Conservation (phyloP, 306 rosid genomes). For the Carpinus viminea region DNA sequence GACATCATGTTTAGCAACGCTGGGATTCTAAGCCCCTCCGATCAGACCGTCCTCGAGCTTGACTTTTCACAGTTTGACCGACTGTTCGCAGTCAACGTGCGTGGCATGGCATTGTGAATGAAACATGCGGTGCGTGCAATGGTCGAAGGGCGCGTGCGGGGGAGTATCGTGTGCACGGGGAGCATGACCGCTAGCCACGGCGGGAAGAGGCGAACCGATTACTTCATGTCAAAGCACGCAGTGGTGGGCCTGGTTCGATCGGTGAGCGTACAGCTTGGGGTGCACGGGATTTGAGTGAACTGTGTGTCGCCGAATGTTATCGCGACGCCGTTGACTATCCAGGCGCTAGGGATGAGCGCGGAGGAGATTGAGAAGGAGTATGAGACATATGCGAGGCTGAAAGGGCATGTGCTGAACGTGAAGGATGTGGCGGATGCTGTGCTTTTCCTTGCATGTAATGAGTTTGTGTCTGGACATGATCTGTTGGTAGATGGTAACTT, state of each 20-base stretch:
- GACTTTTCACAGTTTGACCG: too few relatives aligned
- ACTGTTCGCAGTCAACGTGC: too few relatives aligned
- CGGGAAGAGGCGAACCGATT: neutral
- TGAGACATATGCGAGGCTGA: slow-evolving; percentile 20
- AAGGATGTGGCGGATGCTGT: slow-evolving; percentile 45
- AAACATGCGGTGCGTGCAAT: too few relatives aligned
- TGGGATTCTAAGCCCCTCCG: too few relatives aligned
- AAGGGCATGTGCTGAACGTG: slow-evolving; percentile 40
- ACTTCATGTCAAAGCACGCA: slow-evolving; percentile 55
- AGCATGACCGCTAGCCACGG: slow-evolving; percentile 19
- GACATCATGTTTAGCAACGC: slow-evolving; percentile 72
- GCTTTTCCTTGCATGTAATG: slow-evolving; percentile 38
- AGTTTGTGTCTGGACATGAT: slow-evolving; percentile 42
- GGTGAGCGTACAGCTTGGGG: slow-evolving; percentile 49
- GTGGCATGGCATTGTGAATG: too few relatives aligned
- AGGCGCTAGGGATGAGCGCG: neutral
- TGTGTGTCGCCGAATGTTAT: slow-evolving; percentile 46
- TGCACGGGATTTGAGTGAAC: slow-evolving; percentile 52
- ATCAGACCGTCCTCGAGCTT: too few relatives aligned
- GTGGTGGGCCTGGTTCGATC: slow-evolving; percentile 46
- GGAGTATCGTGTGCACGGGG: too few relatives aligned
- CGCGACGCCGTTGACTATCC: slow-evolving; percentile 37
- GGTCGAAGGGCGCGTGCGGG: too few relatives aligned
- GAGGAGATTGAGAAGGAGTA: slow-evolving; percentile 11
- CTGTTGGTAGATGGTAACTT: slow-evolving; percentile 48